phyloP scores from a whole-genome alignment of 768 basidiomycete species.

The Naganishia kalamii region DNA sequence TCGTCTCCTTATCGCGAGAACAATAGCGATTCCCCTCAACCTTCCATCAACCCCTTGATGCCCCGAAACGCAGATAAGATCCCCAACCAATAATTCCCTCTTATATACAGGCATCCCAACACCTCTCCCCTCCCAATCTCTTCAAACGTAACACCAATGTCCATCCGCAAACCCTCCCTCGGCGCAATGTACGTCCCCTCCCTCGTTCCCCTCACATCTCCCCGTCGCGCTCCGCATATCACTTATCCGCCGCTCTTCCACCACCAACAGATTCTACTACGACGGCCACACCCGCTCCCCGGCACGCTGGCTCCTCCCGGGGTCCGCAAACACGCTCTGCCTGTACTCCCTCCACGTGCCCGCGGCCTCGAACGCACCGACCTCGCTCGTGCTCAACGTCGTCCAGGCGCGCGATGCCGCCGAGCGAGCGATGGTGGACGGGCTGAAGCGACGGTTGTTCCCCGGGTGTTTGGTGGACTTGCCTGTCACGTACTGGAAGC shows the following conservation, averaged over 20 bases:
- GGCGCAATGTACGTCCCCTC: no score
- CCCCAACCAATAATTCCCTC: no score
- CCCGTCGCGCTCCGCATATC: no score
- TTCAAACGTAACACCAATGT: no score
- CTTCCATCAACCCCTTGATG: no score
- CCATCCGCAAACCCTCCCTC: no score
- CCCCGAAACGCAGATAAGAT: no score
- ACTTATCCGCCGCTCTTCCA: neutral
- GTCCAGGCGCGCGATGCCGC: neutral
- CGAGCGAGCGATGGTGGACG: neutral
- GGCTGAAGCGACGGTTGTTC: neutral
- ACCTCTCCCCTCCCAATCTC: no score
- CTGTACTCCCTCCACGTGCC: neutral
- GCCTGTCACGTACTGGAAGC: neutral
- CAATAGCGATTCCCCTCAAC: no score
- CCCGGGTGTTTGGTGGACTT: constrained; percentile 4
- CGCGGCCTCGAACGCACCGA: neutral
- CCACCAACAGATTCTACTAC: constrained; percentile 8
- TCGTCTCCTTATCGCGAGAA: no score
- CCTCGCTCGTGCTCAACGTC: constrained; percentile 5
- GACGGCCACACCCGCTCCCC: neutral
- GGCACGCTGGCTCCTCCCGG: neutral
- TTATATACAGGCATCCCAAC: no score
- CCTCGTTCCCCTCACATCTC: no score
- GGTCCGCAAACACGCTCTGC: neutral